Percentiles rank a stretch among this genome's conserved stretches.
These are phyloP conservation scores for Ocimum tenuiflorum DNA, from an alignment of 257 asterid species.

Conservation along the genomic window DNA sequence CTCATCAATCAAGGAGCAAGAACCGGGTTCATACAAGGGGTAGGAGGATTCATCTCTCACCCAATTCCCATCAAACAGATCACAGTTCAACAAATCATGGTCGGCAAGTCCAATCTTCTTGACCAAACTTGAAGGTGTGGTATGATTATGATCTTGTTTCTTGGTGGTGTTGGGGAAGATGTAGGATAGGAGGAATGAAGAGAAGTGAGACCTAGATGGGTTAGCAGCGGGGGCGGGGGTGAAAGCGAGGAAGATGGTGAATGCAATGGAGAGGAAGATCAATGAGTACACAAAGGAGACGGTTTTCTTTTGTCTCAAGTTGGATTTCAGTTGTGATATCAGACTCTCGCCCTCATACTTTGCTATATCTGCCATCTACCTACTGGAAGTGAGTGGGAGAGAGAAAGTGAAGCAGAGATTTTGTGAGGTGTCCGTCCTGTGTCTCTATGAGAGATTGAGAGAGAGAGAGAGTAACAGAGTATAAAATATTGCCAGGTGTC, in stretches of 20 bases:
- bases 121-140: too few relatives aligned
- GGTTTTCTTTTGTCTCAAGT: slow-evolving; percentile 43
- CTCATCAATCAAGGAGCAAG: slow-evolving; percentile 89
- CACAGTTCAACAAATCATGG: slow-evolving; percentile 42
- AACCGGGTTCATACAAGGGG: slow-evolving; percentile 78
- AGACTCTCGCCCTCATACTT: slow-evolving; percentile 48
- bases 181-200: slow-evolving; percentile 36
- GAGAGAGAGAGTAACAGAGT: too few relatives aligned
- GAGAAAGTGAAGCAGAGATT: neutral
- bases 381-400: neutral
- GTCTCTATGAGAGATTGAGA: slow-evolving; percentile 2
- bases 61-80: slow-evolving; percentile 88
- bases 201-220: slow-evolving; percentile 44
- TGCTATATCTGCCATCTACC: slow-evolving; percentile 47
- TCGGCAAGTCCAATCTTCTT: slow-evolving; percentile 12
- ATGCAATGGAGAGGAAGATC: slow-evolving; percentile 50
- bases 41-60: slow-evolving; percentile 76
- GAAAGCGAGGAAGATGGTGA: slow-evolving; percentile 67
- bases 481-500: too few relatives aligned
- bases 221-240: slow-evolving; percentile 39
- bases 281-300: slow-evolving; percentile 42
- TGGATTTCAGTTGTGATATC: slow-evolving; percentile 51
- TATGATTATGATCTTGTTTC: too few relatives aligned
- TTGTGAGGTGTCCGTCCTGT: too few relatives aligned
- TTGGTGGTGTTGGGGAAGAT: slow-evolving; percentile 37